Percentiles rank a stretch among this genome's conserved stretches.
These are phyloP conservation scores for Lentinus brumalis DNA, from an alignment of 768 basidiomycete species.

Conservation along the genomic window DNA sequence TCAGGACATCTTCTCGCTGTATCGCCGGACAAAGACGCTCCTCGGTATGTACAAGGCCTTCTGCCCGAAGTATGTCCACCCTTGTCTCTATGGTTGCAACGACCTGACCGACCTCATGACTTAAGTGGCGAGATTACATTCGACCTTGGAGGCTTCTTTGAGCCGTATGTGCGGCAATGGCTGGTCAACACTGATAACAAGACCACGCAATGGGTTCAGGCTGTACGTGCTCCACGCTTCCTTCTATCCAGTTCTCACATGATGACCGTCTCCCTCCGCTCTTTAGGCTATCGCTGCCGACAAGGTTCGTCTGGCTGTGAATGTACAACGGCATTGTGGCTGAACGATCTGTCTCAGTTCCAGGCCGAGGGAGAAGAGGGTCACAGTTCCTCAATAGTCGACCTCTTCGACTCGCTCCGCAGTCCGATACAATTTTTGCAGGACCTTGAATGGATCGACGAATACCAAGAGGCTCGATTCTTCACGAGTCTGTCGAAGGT, in stretches of 20 bases:
- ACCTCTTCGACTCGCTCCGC: constrained; percentile 91
- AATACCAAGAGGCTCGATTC: constrained; percentile 86
- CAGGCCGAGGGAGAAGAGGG: constrained; percentile 78
- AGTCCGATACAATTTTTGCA: constrained; percentile 88
- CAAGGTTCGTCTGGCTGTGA: constrained; percentile 49
- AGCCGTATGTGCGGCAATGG: constrained; percentile 88
- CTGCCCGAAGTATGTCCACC: constrained; percentile 63
- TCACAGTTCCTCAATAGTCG: constrained; percentile 96
- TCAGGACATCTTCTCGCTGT: constrained; percentile 87
- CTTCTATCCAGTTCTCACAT: neutral
- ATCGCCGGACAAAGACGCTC: constrained; percentile 74
- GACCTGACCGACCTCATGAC: neutral
- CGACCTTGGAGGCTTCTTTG: constrained; percentile 77
- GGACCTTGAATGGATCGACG: constrained; percentile 91
- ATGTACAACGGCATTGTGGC: neutral
- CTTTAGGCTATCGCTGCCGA: constrained; percentile 78
- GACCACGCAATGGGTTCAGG: constrained; percentile 93
- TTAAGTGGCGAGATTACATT: constrained; percentile 61
- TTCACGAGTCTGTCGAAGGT: constrained; percentile 90
- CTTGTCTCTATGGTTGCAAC: neutral
- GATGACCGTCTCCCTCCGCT: neutral
- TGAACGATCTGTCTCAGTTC: constrained; percentile 47
- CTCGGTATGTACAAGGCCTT: constrained; percentile 83
- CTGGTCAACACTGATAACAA: constrained; percentile 84
- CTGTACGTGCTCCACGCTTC: constrained; percentile 52